Base-by-base conservation (phyloP, 2,329 filamentous ascomycete genomes). In the Herpomyces periplanetae region DNA sequence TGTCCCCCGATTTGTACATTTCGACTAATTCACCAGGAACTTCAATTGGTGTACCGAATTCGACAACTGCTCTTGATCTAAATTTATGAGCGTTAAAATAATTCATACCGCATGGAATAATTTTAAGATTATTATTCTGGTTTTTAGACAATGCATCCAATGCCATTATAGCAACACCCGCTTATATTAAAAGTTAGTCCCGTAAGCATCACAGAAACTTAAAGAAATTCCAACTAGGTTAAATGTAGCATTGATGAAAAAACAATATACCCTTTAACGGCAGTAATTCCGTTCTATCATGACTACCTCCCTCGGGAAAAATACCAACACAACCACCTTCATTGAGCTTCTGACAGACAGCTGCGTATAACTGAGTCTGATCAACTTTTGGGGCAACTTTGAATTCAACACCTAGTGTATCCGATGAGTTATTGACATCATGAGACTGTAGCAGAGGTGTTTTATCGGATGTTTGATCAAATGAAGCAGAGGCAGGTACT, bases 81-180 rank as follows among this genome's bases (percentile, higher is more conserved):
- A 96, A 96, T 38, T 91, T 96, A 48, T 96, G 75, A 0, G 75
- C 66, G 39, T 91, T 75, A 42, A 96, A 96, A 40, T 96, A 96
- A 40, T 96, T 96, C 75, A 96, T 88, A 30, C 75, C 75, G 19
- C 80, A 73, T 3, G 80, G 80, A 10, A 96, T 68, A 30, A 96
- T 88, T 39, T 73, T 84, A 25, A 96, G 45, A 12, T 66, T 69
- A 33, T 68, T 87, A 26, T 75, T 50, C 2, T 73, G 73, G 25
- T 73, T 57, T 22, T 69, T 60, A 3, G 66, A 69, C 19, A 91
- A 46, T 1, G 80, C 63, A 15, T 75, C 75, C 13, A 96, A 51
- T 6, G 75, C 80, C 75, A 96, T 96, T 33, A 96, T 80, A 23
- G 80, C 80, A 24, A 96, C 69, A 36, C 75, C 75, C 30, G 80